phyloP scores from a whole-genome alignment of 192 early-diverging fungal genomes.

The Entophlyctis helioformis region DNA sequence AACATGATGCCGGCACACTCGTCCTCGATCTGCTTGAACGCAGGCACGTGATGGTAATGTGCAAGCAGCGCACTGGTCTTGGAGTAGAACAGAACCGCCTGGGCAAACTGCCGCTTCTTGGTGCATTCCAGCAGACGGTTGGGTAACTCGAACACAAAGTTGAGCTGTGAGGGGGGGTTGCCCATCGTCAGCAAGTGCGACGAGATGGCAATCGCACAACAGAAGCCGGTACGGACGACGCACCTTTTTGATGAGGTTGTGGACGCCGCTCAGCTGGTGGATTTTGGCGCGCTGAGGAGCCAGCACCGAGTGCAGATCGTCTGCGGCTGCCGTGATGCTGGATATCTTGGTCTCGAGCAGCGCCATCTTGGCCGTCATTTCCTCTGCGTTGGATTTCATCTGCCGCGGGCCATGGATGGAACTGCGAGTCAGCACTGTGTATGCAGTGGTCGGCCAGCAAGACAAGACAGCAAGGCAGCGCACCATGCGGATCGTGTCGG shows the following conservation, averaged over 20 bases:
- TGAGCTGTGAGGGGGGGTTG: constrained; percentile 37
- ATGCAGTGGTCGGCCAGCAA: background rate
- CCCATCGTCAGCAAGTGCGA: background rate
- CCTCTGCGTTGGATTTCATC: constrained; percentile 78
- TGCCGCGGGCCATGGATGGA: no score
- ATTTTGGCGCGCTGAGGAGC: constrained; percentile 59
- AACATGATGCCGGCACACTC: constrained; percentile 75
- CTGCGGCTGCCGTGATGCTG: constrained; percentile 40
- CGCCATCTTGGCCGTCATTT: constrained; percentile 77
- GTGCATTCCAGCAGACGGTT: constrained; percentile 52
- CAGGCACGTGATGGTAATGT: constrained; percentile 63
- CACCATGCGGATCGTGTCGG: constrained; percentile 76
- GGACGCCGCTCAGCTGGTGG: constrained; percentile 56
- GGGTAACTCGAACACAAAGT: constrained; percentile 84
- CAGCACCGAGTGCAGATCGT: constrained; percentile 46
- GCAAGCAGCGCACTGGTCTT: constrained; percentile 57
- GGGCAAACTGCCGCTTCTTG: constrained; percentile 42
- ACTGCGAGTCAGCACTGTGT: no score
- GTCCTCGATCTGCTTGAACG: constrained; percentile 65
- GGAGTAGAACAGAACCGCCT: constrained; percentile 67
- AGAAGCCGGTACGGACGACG: background rate
- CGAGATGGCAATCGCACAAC: background rate
- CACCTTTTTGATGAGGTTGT: constrained; percentile 60
- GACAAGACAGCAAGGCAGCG: background rate
- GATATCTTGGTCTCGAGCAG: constrained; percentile 56